Percentiles rank a stretch among this genome's conserved stretches.
These are phyloP conservation scores for Stromatinia cepivora DNA, from an alignment of 2,329 filamentous ascomycete species.

Conservation along the genomic window DNA sequence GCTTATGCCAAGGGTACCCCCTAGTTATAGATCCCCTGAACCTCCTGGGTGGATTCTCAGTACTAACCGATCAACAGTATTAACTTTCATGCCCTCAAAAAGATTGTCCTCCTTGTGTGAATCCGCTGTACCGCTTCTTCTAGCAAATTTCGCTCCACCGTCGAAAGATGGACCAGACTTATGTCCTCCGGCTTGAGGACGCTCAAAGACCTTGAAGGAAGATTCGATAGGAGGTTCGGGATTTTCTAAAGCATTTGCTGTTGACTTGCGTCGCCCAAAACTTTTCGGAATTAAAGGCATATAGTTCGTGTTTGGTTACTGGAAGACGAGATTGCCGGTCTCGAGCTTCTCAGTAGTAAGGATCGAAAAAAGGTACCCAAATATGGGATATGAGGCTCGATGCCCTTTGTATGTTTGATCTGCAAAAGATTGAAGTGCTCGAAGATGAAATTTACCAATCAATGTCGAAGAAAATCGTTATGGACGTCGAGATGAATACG, in stretches of 20 bases:
- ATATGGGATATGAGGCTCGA: constrained; percentile 7
- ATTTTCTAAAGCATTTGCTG: constrained; percentile 38
- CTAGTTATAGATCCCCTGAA: constrained; percentile 12
- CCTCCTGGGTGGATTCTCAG: constrained; percentile 4
- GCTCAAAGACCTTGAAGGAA: constrained; percentile 42
- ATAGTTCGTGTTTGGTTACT: constrained; percentile 32
- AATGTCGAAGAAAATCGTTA: constrained; percentile 1
- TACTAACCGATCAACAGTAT: constrained; percentile 41
- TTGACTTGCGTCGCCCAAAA: constrained; percentile 42
- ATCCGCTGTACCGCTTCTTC: constrained; percentile 29
- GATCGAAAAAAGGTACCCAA: constrained; percentile 14
- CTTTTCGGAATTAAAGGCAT: constrained; percentile 42
- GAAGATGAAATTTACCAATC: not conserved
- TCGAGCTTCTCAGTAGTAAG: constrained; percentile 20
- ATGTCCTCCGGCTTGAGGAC: constrained; percentile 28
- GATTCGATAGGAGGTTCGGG: constrained; percentile 31
- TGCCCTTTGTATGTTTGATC: constrained; percentile 3
- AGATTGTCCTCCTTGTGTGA: constrained; percentile 41
- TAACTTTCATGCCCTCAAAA: constrained; percentile 36
- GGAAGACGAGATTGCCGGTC: constrained; percentile 23
- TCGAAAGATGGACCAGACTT: constrained; percentile 38
- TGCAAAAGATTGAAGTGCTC: constrained; percentile 11
- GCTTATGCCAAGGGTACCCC: constrained; percentile 29
- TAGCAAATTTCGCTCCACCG: constrained; percentile 38
- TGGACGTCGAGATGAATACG: constrained; percentile 17